Percentiles rank a stretch among this genome's conserved stretches.
Conservation (phyloP, 495 filamentous ascomycete species). For the Aspergillus taichungensis region DNA sequence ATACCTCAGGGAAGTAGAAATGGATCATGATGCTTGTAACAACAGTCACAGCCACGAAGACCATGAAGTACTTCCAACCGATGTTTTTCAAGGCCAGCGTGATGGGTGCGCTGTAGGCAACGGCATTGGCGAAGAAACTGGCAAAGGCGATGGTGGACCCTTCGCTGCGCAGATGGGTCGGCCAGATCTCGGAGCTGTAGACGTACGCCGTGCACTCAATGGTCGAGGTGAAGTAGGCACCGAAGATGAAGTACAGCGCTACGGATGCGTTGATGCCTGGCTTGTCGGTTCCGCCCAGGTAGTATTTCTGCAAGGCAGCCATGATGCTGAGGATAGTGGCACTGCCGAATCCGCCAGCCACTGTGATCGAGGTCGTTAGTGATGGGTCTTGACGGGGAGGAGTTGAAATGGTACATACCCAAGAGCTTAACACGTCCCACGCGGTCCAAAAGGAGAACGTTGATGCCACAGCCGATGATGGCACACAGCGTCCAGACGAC, state of each 20-base stretch:
- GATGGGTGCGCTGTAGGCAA: neutral
- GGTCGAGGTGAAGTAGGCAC: neutral
- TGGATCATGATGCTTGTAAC: neutral
- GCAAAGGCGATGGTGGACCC: neutral
- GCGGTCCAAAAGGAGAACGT: neutral
- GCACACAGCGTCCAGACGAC: neutral
- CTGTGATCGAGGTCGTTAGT: neutral
- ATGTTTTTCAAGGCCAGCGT: neutral
- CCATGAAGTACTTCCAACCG: neutral
- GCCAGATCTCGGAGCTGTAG: slow-evolving; percentile 1
- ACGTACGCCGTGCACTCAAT: neutral
- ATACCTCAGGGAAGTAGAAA: neutral
- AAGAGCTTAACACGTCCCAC: neutral
- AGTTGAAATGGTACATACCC: neutral
- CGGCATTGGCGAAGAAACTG: neutral
- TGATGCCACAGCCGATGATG: neutral
- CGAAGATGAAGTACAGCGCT: neutral
- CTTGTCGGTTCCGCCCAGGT: neutral
- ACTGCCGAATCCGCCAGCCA: neutral
- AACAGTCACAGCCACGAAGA: neutral
- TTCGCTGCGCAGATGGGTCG: slow-evolving; percentile 1
- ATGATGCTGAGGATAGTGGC: neutral
- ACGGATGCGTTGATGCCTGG: neutral
- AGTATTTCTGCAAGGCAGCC: neutral
- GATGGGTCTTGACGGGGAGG: neutral